These are phyloP conservation scores for Ananas comosus DNA, from an alignment of 176 grass and related monocot species.

Conservation along the genomic window DNA sequence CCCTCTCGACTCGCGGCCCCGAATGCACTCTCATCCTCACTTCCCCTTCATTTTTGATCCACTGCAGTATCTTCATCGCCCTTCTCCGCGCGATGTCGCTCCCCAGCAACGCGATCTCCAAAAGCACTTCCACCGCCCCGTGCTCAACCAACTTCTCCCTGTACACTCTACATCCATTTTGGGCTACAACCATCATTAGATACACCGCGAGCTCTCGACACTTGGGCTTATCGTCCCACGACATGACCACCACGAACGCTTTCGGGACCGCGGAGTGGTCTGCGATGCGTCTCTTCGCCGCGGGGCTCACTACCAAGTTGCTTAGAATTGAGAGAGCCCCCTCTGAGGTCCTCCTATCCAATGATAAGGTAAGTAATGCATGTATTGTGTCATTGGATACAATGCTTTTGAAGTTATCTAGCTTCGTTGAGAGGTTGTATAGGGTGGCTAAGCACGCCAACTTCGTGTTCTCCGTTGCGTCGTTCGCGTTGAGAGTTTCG, in stretches of 20 bases:
- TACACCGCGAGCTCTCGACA: constrained; percentile 73
- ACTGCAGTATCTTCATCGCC: constrained; percentile 63
- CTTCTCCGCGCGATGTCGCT: constrained; percentile 47
- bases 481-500: constrained; percentile 10
- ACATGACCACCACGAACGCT: constrained; percentile 47
- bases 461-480: constrained; percentile 25
- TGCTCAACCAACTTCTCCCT: constrained; percentile 30
- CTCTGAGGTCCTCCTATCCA: constrained; percentile 21
- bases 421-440: constrained; percentile 60
- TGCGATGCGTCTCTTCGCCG: constrained; percentile 32
- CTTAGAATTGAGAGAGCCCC: constrained; percentile 40
- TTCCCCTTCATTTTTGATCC: constrained; percentile 52
- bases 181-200: constrained; percentile 59
- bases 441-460: constrained; percentile 47
- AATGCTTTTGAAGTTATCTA: constrained; percentile 50
- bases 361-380: constrained; percentile 26
- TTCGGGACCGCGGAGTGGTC: constrained; percentile 31
- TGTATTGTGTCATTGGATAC: constrained; percentile 45
- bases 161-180: constrained; percentile 23
- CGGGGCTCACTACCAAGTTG: constrained; percentile 40
- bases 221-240: constrained; percentile 28
- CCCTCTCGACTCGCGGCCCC: constrained; percentile 30
- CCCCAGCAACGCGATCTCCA: constrained; percentile 57
- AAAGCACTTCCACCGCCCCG: constrained; percentile 48
- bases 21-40: constrained; percentile 39